Conservation (phyloP, 352 stramenopile species). For the Thalassiosira livingstoniorum region DNA sequence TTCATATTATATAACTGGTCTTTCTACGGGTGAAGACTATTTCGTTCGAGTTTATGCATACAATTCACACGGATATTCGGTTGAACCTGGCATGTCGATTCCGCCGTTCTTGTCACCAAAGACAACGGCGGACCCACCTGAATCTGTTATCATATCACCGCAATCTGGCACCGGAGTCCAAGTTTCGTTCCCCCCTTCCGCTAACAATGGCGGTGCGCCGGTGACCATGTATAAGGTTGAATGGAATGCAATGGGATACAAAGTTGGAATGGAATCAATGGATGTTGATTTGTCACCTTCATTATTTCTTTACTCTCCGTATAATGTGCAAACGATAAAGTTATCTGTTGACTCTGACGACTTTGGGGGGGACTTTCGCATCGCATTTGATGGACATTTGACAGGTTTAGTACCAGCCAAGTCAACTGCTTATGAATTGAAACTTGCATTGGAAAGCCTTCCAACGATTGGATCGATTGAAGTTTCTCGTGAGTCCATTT, state of each 20-base stretch:
- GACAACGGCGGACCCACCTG: conserved; percentile 52
- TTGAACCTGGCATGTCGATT: conserved; percentile 43
- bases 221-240: conserved; percentile 92
- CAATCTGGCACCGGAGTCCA: conserved; percentile 70
- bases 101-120: conserved; percentile 53
- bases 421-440: conserved; percentile 87
- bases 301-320: conserved; percentile 88
- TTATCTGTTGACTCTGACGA: conserved; percentile 88
- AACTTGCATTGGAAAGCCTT: conserved; percentile 87
- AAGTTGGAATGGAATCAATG: conserved; percentile 61
- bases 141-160: conserved; percentile 69
- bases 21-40: conserved; percentile 86
- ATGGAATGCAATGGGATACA: conserved; percentile 91
- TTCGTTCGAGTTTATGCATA: conserved; percentile 90
- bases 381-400: conserved; percentile 78
- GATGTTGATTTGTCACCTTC: conserved; percentile 68
- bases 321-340: conserved; percentile 91
- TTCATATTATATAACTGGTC: conserved; percentile 50
- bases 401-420: conserved; percentile 87
- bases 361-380: conserved; percentile 89
- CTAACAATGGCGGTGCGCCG: conserved; percentile 87
- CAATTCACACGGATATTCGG: conserved; percentile 83
- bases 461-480: conserved; percentile 88
- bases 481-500: conserved; percentile 81
- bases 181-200: conserved; percentile 85